Evolutionary conservation across 805 yeast species (phyloP), one percentile per base, ranked within the genome.

Genomic region (Starmerella etchellsii): DNA sequence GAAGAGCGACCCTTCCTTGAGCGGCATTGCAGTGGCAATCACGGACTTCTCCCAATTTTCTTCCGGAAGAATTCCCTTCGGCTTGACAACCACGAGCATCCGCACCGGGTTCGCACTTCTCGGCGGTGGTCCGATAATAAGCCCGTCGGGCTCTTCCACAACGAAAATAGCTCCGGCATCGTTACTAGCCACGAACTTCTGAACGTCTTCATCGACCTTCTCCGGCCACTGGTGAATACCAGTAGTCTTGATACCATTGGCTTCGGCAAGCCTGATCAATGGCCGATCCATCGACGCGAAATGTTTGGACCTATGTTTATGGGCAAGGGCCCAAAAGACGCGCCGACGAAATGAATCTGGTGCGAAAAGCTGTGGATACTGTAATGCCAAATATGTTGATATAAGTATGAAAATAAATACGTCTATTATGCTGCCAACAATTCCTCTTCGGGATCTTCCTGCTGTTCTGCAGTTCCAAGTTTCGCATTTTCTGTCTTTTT

Each of bases 91-190:
- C 1, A 37, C 48, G n/a, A 48, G 24, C 1, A 32, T 39, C 16
- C 47, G 41, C 11, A 7, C 13, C 25, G 37, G 36, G 7, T 16
- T 34, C 2, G 15, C 16, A 6, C 28, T 7, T 10, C 44, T 36
- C 1, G 50, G 50, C 2, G 50, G 49, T 15, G 50, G 50, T 7
- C 50, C 50, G 3, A 47, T 37, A 3, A 46, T 18, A 11, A 47
- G 42, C 10, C 50, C 50, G 21, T 47, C 42, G 2, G 36, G 25
- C 27, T 45, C 49, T 33, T 47, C 46, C 1, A 46, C 49, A 5
- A 47, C 49, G 25, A 46, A 47, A 8, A 47, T 19, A 10, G 50
- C 41, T 8, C 42, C 29, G 15, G 48, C 37, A 2, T 46, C 48
- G 13, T 18, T 18, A 14, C 31, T 19, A 4, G 40, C 18, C 2